Evolutionary conservation across 495 filamentous ascomycete genomes (phyloP).

Genomic region (Hyphodiscus hymeniophilus): DNA sequence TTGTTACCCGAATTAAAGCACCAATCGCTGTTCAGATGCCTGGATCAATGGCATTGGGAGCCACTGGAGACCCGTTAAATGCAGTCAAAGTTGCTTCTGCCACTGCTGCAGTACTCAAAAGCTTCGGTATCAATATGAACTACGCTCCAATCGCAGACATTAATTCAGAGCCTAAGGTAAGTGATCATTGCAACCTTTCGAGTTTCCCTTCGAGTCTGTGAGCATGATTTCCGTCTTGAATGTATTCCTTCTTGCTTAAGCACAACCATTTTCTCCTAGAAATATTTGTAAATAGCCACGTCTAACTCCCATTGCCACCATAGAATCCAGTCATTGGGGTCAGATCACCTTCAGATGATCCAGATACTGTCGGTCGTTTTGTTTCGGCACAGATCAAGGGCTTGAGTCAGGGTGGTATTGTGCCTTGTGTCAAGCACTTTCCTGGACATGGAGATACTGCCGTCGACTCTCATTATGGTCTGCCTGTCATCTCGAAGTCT

Average conservation of each 20-base stretch:
- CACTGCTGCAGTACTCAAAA: slow-evolving; percentile 75
- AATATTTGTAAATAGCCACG: no score
- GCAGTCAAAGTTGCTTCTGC: slow-evolving; percentile 75
- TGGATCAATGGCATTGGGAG: slow-evolving; percentile 82
- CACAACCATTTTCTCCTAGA: no score
- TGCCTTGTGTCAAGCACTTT: slow-evolving; percentile 86
- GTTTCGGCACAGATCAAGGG: slow-evolving; percentile 79
- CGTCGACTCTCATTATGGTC: slow-evolving; percentile 71
- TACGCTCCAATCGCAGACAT: slow-evolving; percentile 85
- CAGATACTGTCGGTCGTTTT: slow-evolving; percentile 78
- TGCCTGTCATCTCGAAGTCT: slow-evolving; percentile 83
- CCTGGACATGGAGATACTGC: slow-evolving; percentile 89
- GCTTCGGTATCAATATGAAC: slow-evolving; percentile 83
- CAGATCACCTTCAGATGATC: slow-evolving; percentile 73
- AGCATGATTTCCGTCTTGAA: no score
- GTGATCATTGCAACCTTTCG: no score
- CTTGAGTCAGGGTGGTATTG: slow-evolving; percentile 72
- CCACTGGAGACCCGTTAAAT: slow-evolving; percentile 65
- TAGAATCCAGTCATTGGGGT: slow-evolving; percentile 81
- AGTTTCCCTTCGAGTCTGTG: no score
- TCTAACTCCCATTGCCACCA: no score
- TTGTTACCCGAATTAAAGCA: slow-evolving; percentile 57
- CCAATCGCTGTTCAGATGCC: slow-evolving; percentile 45
- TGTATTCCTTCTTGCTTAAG: no score
- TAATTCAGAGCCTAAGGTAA: slow-evolving; percentile 77